These are phyloP conservation scores for Striga hermonthica DNA, from an alignment of 305 asterid species.

Conservation along the genomic window DNA sequence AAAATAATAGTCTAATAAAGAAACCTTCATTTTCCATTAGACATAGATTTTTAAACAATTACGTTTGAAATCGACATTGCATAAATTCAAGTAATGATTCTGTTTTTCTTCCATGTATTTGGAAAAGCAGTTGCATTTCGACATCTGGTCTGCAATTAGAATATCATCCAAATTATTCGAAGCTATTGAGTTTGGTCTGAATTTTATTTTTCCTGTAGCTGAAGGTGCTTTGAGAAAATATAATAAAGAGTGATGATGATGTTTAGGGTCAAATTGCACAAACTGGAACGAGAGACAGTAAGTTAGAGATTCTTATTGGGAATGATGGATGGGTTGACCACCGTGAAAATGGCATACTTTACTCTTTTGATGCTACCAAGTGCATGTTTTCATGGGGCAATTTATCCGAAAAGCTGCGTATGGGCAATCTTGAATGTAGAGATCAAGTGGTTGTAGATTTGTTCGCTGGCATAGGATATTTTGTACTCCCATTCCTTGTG, in stretches of 20 bases:
- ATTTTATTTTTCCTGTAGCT: constrained; percentile 16
- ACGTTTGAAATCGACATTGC: constrained; percentile 21
- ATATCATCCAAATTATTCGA: constrained; percentile 5
- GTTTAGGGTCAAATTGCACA: constrained; percentile 71
- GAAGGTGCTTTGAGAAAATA: constrained; percentile 15
- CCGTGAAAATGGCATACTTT: constrained; percentile 64
- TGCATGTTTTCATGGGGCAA: constrained; percentile 99
- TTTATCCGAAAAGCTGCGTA: constrained; percentile 92
- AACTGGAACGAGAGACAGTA: constrained; percentile 91
- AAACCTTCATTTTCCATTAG: neutral
- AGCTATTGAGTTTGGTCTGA: constrained; percentile 9
- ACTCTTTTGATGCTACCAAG: constrained; percentile 80
- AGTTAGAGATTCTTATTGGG: constrained; percentile 89
- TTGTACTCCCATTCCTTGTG: constrained; percentile 82
- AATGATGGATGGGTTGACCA: constrained; percentile 71
- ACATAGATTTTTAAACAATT: neutral
- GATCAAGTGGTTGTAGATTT: constrained; percentile 88
- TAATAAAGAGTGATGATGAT: constrained; percentile 35
- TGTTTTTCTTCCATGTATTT: constrained; percentile 4
- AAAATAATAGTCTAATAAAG: neutral
- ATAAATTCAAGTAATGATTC: neutral
- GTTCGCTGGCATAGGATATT: constrained; percentile 96
- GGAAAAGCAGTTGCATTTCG: constrained; percentile 2
- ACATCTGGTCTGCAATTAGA: constrained; percentile 8
- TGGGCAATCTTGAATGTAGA: constrained; percentile 70